Base-by-base conservation (phyloP, 2,329 filamentous ascomycete genomes). In the Verticillium nubilum region DNA sequence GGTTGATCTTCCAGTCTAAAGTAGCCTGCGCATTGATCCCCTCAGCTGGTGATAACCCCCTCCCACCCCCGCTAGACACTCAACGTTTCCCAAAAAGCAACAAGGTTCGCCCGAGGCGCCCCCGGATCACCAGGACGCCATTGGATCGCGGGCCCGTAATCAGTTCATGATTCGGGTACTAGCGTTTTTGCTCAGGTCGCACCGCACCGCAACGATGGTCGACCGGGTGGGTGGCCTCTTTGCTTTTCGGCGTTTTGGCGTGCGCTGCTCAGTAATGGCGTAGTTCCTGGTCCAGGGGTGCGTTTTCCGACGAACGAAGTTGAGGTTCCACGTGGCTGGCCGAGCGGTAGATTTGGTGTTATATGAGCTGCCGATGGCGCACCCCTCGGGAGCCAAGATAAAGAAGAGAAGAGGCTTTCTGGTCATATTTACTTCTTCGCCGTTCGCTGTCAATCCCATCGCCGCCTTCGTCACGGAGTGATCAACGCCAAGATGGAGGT, bases 401-500 rank as follows among this genome's bases (percentile, higher is more conserved):
- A 50, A 19, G 19, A 19, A 23, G 42, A 12, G 19, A 50, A 23
- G 42, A 50, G 42, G 42, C 42, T n/a, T 50, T 50, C 19, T 25
- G 42, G 17, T 54, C 27, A 31, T 19, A 5, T 25, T 54, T 31
- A 56, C 54, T 27, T 26, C 31, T 23, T 56, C 54, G n/a, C 9
- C 19, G 17, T 25, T 54, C 10, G 42, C 19, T 23, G 19, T 50
- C 19, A 25, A n/a, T 52, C 12, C 28, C 9, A 23, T 31, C 28
- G 52, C 52, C 27, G 25, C 10, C 15, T 31, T 26, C n/a, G n/a
- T 23, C 29, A 31, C 42, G 42, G 19, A 13, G 25, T 19, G n/a
- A 26, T 50, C 19, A 31, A 31, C 42, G 19, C 42, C 42, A 23
- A 50, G 42, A 60, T 67, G 59, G 37, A 57, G 37, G 57, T 69